phyloP scores from a whole-genome alignment of 495 filamentous ascomycete species.

The Lineolata rhizophorae region DNA sequence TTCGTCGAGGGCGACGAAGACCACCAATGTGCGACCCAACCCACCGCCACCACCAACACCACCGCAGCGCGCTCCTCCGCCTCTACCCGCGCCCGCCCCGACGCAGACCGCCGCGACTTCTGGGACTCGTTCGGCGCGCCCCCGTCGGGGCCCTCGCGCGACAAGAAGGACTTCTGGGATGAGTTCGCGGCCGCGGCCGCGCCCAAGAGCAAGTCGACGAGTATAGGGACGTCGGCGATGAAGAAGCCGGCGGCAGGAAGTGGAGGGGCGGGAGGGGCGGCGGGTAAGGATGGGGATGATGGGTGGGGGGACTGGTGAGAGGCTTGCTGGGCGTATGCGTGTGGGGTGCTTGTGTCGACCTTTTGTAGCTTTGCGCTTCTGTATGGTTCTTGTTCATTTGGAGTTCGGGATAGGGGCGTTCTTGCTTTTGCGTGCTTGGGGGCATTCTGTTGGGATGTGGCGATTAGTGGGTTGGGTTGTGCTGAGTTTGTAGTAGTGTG shows the following conservation, averaged over 20 bases:
- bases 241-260: slow-evolving; percentile 22
- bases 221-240: slow-evolving; percentile 54
- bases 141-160: slow-evolving; percentile 12
- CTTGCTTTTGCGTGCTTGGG: too few relatives aligned
- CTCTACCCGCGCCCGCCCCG: slow-evolving; percentile 7
- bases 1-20: slow-evolving; percentile 53
- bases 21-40: too few relatives aligned
- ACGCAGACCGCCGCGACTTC: slow-evolving; percentile 60
- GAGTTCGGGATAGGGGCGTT: too few relatives aligned
- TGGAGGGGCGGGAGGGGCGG: slow-evolving; percentile 18
- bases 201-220: slow-evolving; percentile 7
- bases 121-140: slow-evolving; percentile 19
- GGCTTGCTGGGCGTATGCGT: too few relatives aligned
- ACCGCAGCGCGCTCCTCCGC: not conserved
- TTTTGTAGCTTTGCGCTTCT: too few relatives aligned
- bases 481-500: too few relatives aligned
- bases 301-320: slow-evolving; percentile 11
- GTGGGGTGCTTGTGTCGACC: too few relatives aligned
- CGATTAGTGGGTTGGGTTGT: too few relatives aligned
- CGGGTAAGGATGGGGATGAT: slow-evolving; percentile 15
- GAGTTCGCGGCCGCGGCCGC: slow-evolving; percentile 22
- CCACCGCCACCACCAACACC: too few relatives aligned
- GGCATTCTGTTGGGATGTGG: too few relatives aligned
- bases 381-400: too few relatives aligned
- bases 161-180: slow-evolving; percentile 46